These are phyloP conservation scores for Fusarium annulatum DNA, from an alignment of 2,329 filamentous ascomycete species.

Conservation along the genomic window DNA sequence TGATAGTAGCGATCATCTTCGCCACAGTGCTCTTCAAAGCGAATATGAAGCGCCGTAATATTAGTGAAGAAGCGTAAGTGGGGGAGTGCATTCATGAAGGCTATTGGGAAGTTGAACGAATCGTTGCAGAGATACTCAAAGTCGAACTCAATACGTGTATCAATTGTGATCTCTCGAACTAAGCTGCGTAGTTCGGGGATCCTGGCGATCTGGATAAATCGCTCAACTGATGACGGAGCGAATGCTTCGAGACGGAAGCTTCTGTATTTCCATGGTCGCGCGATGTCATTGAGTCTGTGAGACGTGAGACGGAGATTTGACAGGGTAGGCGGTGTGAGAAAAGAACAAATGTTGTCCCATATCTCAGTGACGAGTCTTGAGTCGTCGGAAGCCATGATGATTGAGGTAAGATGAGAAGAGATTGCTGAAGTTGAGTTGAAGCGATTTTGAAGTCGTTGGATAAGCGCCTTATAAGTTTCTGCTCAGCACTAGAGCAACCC, in stretches of 20 bases:
- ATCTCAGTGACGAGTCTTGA: not conserved
- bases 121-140: not conserved
- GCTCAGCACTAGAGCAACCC: not conserved
- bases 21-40: conserved; percentile 23
- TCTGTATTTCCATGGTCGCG: not conserved
- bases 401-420: rapidly evolving
- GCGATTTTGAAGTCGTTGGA: too few relatives aligned
- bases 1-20: rapidly evolving
- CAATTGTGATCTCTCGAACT: conserved; percentile 23
- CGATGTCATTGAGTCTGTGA: not conserved
- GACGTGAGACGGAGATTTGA: conserved; percentile 11
- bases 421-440: not conserved
- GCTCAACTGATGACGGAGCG: not conserved
- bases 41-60: not conserved
- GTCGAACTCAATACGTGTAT: conserved; percentile 18
- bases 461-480: not conserved
- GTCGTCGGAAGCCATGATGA: not conserved
- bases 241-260: conserved; percentile 7
- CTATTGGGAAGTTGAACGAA: not conserved
- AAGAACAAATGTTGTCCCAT: conserved; percentile 20
- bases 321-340: not conserved
- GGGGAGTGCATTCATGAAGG: conserved; percentile 17
- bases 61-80: not conserved
- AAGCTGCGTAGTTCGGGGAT: not conserved
- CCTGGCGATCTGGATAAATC: conserved; percentile 22